Evolutionary conservation across 495 filamentous ascomycete genomes (phyloP).

Genomic region (Parachaetomium inaequale): DNA sequence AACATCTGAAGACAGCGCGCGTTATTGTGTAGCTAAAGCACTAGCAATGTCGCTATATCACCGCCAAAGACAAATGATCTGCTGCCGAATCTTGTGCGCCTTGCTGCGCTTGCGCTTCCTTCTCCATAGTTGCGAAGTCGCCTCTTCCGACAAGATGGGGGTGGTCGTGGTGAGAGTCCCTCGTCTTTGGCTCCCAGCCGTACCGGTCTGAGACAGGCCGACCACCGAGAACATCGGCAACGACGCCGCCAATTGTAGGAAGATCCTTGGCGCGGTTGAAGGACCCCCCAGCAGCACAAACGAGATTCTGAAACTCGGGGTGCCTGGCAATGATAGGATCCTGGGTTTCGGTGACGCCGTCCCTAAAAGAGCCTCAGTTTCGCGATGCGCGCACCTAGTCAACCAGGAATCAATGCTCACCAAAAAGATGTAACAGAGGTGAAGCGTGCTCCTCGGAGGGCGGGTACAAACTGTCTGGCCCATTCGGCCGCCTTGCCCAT

Average conservation of each 20-base stretch:
- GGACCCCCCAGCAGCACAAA: background rate
- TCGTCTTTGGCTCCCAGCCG: background rate
- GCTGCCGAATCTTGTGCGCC: background rate
- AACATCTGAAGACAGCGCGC: too few species aligned
- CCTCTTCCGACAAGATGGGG: background rate
- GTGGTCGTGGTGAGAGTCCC: background rate
- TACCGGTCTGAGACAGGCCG: background rate
- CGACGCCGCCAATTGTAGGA: background rate
- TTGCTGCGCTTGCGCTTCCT: background rate
- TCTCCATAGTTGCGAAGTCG: background rate
- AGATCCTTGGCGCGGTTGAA: conserved; percentile 6
- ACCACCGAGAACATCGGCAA: background rate
- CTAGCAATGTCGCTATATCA: too few species aligned
- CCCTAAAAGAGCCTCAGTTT: background rate
- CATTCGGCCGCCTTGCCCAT: background rate
- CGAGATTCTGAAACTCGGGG: background rate
- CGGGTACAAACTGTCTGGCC: background rate
- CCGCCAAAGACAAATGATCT: background rate
- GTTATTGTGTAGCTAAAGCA: too few species aligned
- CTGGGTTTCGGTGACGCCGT: conserved; percentile 2
- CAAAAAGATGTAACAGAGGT: background rate
- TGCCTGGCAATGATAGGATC: conserved; percentile 2
- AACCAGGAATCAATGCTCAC: background rate
- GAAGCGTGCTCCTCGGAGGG: background rate
- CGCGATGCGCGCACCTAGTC: background rate